Evolutionary conservation across 1,284 basidiomycete genomes (phyloP).

Genomic region (Flammula alnicola): DNA sequence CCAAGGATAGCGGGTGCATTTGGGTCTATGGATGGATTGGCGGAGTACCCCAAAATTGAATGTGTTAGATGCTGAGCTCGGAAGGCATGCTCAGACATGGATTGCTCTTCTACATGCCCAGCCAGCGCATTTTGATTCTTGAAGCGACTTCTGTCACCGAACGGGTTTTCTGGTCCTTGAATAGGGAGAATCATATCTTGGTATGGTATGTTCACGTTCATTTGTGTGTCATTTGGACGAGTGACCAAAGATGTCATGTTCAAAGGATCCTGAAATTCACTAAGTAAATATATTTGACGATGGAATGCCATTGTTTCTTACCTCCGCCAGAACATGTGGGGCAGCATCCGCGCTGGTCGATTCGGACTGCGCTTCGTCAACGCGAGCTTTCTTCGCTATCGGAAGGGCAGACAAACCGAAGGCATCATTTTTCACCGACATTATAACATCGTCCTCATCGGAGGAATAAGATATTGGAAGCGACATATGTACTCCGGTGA

Average conservation of each 20-base stretch:
- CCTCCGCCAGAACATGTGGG: conserved; percentile 86
- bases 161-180: conserved; percentile 93
- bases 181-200: conserved; percentile 87
- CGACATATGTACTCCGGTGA: conserved; percentile 58
- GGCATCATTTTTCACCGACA: conserved; percentile 50
- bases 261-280: conserved; percentile 69
- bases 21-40: conserved; percentile 87
- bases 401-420: conserved; percentile 65
- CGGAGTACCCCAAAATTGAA: conserved; percentile 92
- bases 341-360: conserved; percentile 61
- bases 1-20: conserved; percentile 80
- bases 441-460: conserved; percentile 59
- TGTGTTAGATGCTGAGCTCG: conserved; percentile 93
- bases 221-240: conserved; percentile 94
- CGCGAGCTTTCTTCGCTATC: conserved; percentile 56
- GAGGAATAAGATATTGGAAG: conserved; percentile 70
- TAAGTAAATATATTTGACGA: conserved; percentile 13
- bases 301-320: conserved; percentile 47
- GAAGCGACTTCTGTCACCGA: conserved; percentile 78
- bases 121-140: conserved; percentile 89
- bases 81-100: conserved; percentile 95
- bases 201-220: conserved; percentile 97
- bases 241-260: conserved; percentile 82
- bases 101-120: conserved; percentile 95
- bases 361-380: conserved; percentile 41